Base-by-base conservation (phyloP, 768 basidiomycete genomes). In the Pilatotrama ljubarskyi region DNA sequence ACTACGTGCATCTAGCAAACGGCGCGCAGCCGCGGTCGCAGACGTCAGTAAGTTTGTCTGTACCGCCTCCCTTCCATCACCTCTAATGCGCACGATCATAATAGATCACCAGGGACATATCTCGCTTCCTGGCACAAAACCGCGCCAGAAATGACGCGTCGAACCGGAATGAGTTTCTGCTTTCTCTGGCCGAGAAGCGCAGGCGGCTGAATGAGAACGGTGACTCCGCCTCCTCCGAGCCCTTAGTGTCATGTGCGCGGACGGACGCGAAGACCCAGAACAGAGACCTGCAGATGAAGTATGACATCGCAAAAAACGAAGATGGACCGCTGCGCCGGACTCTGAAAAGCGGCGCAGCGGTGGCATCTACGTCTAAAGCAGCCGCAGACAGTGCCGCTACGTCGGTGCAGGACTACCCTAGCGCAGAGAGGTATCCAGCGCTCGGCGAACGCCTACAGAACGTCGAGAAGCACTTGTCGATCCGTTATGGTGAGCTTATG, bases 241-340 rank as follows among this genome's bases (percentile, higher is more conserved):
- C 67, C 9, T 65, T 70, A 20, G 70, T 79, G 15, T 88, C 89
- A 3, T 93, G 90, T 65, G 91, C 91, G 13, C 84, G 91, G 9
- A 82, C 83, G 3, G 88, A 91, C 59, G 86, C 90, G 36, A 89
- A 84, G 68, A 75, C 80, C 0, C 73, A 90, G 32, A 83, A 93
- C 70, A 77, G 91, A 38, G 88, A 91, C 56, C 75, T 83, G 1
- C 91, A 93, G 67, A 91, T 93, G 79, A 90, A 89, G 70, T 93
- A 92, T 64, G 91, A 93, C 69, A 88, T 93, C 62, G 87, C 87
- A n/a, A 90, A 85, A 73, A 91, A 93, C 62, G 86, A 85, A 54
- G 88, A 89, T 37, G 91, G 91, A 0, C 90, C 90, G 0, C 75
- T 93, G 42, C 79, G 82, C 29, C 78, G 84, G 65, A 91, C 86